Percentiles rank a stretch among this genome's conserved stretches.
Conservation (phyloP, 805 yeast species). For the Ogataea ganodermae region DNA sequence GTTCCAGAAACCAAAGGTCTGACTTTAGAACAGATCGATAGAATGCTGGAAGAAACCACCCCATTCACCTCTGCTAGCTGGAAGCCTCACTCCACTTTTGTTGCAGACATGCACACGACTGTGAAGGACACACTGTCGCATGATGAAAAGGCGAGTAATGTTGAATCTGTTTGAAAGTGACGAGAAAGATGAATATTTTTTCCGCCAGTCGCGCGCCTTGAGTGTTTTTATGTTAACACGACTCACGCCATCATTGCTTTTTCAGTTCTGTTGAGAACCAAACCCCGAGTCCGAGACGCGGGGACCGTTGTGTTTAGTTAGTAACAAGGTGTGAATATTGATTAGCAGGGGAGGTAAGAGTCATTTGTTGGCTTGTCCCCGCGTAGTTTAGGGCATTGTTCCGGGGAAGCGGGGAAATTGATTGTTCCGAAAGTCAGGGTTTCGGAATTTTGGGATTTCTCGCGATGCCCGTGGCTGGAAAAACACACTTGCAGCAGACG, state of each 20-base stretch:
- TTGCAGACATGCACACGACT: slow-evolving; percentile 4
- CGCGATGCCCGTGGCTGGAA: not conserved
- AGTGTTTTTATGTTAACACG: not conserved
- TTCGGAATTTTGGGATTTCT: slow-evolving; percentile 2
- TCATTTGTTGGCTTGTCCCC: not conserved
- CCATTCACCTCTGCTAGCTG: slow-evolving; percentile 38
- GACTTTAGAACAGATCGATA: slow-evolving; percentile 78
- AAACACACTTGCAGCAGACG: not conserved
- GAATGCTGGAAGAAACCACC: slow-evolving; percentile 39
- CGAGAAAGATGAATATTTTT: not conserved
- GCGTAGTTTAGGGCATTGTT: slow-evolving; percentile 1
- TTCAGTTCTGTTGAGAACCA: not conserved
- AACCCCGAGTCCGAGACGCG: not conserved
- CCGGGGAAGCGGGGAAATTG: slow-evolving; percentile 6
- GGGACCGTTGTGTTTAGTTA: not conserved
- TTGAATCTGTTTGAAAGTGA: not conserved
- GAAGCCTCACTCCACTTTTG: slow-evolving; percentile 38
- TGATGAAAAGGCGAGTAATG: slow-evolving; percentile 4
- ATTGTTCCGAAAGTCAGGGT: slow-evolving; percentile 1
- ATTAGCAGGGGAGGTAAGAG: not conserved
- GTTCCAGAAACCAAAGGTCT: slow-evolving; percentile 82
- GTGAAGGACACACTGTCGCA: slow-evolving; percentile 6
- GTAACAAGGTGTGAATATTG: not conserved
- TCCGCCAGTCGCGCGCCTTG: not conserved
- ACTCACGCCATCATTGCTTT: not conserved